A percentile compares a stretch with the other conserved stretches of the same genome.
These are phyloP conservation scores for Candida ortonii DNA, from an alignment of 805 yeast species.

Conservation along the genomic window DNA sequence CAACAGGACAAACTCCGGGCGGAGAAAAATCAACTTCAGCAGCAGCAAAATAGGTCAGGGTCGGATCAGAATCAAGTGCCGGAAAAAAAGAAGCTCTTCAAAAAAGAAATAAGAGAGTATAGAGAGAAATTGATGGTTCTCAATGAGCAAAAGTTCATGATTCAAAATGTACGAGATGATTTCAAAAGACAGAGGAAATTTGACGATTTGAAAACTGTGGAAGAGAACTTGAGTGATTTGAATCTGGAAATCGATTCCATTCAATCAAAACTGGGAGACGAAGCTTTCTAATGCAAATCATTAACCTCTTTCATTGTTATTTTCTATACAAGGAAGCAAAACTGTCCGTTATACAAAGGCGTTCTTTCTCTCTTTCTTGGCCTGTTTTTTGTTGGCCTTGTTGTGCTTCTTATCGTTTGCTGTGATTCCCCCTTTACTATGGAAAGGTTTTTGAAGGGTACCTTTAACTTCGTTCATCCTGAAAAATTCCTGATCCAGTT, in stretches of 20 bases:
- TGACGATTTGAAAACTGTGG: conserved; percentile 68
- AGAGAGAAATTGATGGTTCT: conserved; percentile 82
- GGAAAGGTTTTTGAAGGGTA: conserved; percentile 69
- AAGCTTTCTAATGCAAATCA: conserved; percentile 25
- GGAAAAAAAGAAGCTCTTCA: conserved; percentile 39
- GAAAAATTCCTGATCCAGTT: conserved; percentile 84
- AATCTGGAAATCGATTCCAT: conserved; percentile 44
- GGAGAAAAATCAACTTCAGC: conserved; percentile 12
- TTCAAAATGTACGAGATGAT: conserved; percentile 59
- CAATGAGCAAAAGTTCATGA: conserved; percentile 76
- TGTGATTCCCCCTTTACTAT: conserved; percentile 46
- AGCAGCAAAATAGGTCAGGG: conserved; percentile 1
- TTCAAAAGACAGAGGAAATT: conserved; percentile 67
- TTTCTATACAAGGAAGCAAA: neutral
- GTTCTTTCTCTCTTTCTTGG: conserved; percentile 19
- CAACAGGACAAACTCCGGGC: conserved; percentile 36
- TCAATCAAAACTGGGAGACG: conserved; percentile 55
- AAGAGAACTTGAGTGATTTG: conserved; percentile 57
- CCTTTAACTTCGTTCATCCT: conserved; percentile 64
- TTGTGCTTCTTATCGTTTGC: conserved; percentile 78
- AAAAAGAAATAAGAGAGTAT: conserved; percentile 51
- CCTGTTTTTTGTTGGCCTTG: conserved; percentile 37
- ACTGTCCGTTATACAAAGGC: conserved; percentile 6
- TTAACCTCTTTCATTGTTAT: neutral
- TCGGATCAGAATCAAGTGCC: neutral